Base-by-base conservation (phyloP, 495 filamentous ascomycete genomes). In the Amorphotheca resinae region DNA sequence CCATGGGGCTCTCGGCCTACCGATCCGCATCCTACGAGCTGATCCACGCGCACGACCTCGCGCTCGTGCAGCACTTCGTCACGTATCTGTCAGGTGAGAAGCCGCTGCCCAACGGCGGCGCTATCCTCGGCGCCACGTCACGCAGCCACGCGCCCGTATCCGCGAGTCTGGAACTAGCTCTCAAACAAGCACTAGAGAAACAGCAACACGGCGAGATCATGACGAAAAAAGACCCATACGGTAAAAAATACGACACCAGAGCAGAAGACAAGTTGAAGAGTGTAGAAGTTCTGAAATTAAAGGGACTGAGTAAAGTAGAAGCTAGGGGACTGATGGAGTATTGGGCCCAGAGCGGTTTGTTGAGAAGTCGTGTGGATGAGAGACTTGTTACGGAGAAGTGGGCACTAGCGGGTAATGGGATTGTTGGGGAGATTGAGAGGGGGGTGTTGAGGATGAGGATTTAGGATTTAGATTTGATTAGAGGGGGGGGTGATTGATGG, bases 11-110 rank as follows among this genome's bases (percentile, higher is more conserved):
- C 21, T 80, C 79, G 43, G 69, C 72, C 16, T 96, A 98, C 63
- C 76, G 79, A 40, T 68, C 70, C 20, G 56, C 76, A 0, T 65
- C 77, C 17, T 80, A 72, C 53, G 67, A 83, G 40, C 72, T 64
- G 15, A 82, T 98, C 53, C 91, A 98, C 68, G 72, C 91, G 14
- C 85, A 93, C 63, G 80, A 95, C 54, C 70, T 98, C 22, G 69
- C 73, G 6, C 67, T 94, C 30, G 69, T 91, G 18, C 68, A 72
- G n/a, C 71, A 80, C 41, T 95, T 93, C 64, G 55, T 81, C 18
- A 74, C 78, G 9, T 67, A 77, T 43, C 68, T 98, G 9, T 65
- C 68, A 43, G 84, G 84, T 23, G 53, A 55, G 38, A 54, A 47
- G 2, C 33, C 54, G 20, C 71, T 96, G 35, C 68, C 77, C 15